Conservation (phyloP, 2,329 filamentous ascomycete species). For the Paraphoma chrysanthemicola region DNA sequence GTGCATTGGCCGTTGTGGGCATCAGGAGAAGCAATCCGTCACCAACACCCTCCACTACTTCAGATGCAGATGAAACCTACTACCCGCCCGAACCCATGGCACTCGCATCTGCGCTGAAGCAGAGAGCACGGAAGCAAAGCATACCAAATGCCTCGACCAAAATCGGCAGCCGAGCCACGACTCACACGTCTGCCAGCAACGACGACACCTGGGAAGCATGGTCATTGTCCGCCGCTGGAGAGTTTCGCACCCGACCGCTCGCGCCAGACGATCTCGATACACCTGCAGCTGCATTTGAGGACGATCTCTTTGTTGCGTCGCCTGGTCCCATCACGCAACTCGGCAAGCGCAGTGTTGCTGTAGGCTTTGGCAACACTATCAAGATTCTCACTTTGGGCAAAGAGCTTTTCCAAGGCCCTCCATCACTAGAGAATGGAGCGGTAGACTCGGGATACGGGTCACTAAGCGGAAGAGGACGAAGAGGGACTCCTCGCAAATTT, state of each 20-base stretch:
- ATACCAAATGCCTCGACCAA: constrained; percentile 10
- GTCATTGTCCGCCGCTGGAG: constrained; percentile 57
- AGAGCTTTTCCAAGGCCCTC: constrained; percentile 64
- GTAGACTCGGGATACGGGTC: constrained; percentile 16
- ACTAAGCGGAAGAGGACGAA: constrained; percentile 17
- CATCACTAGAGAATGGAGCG: constrained; percentile 10
- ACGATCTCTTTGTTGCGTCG: constrained; percentile 68
- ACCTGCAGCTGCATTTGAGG: constrained; percentile 25
- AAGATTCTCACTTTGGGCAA: constrained; percentile 74
- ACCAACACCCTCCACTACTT: constrained; percentile 36
- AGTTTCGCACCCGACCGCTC: constrained; percentile 52
- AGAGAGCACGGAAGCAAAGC: constrained; percentile 29
- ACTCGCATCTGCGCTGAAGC: constrained; percentile 35
- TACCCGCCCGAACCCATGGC: constrained; percentile 14
- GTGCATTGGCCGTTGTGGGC: constrained; percentile 68
- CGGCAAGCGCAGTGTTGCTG: constrained; percentile 69
- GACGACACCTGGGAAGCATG: constrained; percentile 61
- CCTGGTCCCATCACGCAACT: constrained; percentile 70
- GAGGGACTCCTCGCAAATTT: constrained; percentile 18
- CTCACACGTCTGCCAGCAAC: constrained; percentile 17
- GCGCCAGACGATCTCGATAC: constrained; percentile 22
- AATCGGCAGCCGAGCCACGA: constrained; percentile 8
- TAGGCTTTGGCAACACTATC: constrained; percentile 75
- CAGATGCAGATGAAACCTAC: constrained; percentile 30
- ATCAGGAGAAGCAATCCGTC: constrained; percentile 58